phyloP scores from a whole-genome alignment of 2,329 filamentous ascomycete species.

The Talaromyces sp. region DNA sequence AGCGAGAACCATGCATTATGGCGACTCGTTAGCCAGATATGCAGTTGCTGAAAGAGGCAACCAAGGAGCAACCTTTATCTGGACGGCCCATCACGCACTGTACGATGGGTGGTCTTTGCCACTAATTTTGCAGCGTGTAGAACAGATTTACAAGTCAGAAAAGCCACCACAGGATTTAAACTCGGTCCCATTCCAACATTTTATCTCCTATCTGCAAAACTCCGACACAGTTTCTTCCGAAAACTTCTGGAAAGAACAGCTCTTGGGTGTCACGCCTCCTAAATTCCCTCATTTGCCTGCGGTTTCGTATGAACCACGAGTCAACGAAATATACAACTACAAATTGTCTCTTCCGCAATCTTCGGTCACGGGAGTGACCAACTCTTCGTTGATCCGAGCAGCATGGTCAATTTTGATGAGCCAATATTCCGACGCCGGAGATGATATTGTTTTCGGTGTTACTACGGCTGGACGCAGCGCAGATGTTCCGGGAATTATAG shows the following conservation, averaged over 20 bases:
- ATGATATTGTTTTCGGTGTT: slow-evolving; percentile 37
- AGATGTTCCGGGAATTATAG: slow-evolving; percentile 29
- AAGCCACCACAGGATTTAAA: slow-evolving; percentile 18
- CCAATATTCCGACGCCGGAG: slow-evolving; percentile 23
- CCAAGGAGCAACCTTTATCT: slow-evolving; percentile 30
- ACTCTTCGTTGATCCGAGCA: slow-evolving; percentile 27
- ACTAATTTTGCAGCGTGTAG: slow-evolving; percentile 28
- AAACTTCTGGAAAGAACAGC: slow-evolving; percentile 44
- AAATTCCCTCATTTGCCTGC: slow-evolving; percentile 42
- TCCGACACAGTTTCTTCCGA: slow-evolving; percentile 35
- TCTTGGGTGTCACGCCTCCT: slow-evolving; percentile 39
- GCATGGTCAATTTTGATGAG: slow-evolving; percentile 33
- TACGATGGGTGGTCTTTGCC: slow-evolving; percentile 47
- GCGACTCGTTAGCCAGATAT: background rate
- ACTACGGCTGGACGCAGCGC: slow-evolving; percentile 36
- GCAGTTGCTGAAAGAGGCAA: background rate
- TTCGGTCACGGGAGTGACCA: slow-evolving; percentile 12
- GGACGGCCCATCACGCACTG: slow-evolving; percentile 47
- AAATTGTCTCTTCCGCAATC: background rate
- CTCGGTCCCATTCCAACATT: slow-evolving; percentile 16
- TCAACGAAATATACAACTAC: background rate
- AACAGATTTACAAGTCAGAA: slow-evolving; percentile 3
- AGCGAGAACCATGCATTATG: slow-evolving; percentile 19
- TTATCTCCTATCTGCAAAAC: slow-evolving; percentile 41
- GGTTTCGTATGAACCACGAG: slow-evolving; percentile 36